Conservation (phyloP, 257 asterid genomes). For the Scutellaria barbata region DNA sequence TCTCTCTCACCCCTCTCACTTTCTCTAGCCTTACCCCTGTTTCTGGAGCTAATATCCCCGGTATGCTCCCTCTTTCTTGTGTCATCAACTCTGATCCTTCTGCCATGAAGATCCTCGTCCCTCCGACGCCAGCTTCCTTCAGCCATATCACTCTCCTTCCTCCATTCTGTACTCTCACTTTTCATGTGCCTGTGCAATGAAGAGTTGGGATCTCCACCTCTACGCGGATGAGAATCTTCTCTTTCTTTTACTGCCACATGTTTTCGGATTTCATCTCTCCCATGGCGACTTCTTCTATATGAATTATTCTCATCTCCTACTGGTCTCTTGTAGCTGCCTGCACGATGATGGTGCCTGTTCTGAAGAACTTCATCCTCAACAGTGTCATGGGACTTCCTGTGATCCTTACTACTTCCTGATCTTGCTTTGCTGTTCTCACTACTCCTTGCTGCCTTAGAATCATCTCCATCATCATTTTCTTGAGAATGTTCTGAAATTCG, state of each 20-base stretch:
- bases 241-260: conserved; percentile 54
- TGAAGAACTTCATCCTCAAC: conserved; percentile 76
- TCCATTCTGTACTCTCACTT: conserved; percentile 59
- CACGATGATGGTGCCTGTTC: conserved; percentile 48
- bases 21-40: conserved; percentile 60
- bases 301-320: conserved; percentile 52
- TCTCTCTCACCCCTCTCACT: conserved; percentile 68
- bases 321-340: conserved; percentile 49
- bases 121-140: conserved; percentile 72
- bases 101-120: conserved; percentile 65
- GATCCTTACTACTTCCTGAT: conserved; percentile 77
- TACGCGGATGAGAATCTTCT: conserved; percentile 62
- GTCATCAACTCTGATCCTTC: conserved; percentile 67
- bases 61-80: conserved; percentile 63
- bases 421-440: conserved; percentile 74
- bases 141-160: conserved; percentile 67
- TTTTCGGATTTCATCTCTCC: conserved; percentile 66
- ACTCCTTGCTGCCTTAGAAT: conserved; percentile 68
- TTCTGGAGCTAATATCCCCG: conserved; percentile 64
- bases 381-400: conserved; percentile 52
- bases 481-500: conserved; percentile 52
- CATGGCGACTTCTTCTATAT: conserved; percentile 58
- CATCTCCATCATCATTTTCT: conserved; percentile 66
- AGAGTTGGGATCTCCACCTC: conserved; percentile 59
- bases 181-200: conserved; percentile 51